Evolutionary conservation across 2,329 filamentous ascomycete genomes (phyloP).

Genomic region (Seiridium unicorne): DNA sequence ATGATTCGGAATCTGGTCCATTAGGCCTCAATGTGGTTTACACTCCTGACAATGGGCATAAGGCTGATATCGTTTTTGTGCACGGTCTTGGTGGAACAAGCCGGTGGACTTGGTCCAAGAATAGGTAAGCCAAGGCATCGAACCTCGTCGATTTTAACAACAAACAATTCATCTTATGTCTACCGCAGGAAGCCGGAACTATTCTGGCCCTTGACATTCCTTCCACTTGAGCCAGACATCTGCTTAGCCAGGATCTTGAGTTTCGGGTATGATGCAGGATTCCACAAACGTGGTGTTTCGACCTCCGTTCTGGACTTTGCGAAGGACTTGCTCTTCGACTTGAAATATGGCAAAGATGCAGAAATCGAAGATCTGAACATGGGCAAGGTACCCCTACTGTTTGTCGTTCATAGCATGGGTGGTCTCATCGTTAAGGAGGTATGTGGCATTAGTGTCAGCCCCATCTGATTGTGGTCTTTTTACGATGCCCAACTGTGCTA

Average conservation of each 20-base stretch:
- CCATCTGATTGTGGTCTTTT: neutral
- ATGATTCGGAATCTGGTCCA: too few species aligned
- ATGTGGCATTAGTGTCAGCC: neutral
- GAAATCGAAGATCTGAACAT: slow-evolving; percentile 17
- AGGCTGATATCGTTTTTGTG: slow-evolving; percentile 33
- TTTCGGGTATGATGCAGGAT: slow-evolving; percentile 32
- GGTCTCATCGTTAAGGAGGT: slow-evolving; percentile 28
- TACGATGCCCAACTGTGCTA: too few species aligned
- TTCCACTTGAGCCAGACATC: slow-evolving; percentile 27
- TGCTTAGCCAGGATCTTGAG: slow-evolving; percentile 24
- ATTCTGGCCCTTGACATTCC: slow-evolving; percentile 31
- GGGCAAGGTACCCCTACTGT: slow-evolving; percentile 25
- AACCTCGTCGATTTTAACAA: too few species aligned
- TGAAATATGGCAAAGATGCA: slow-evolving; percentile 22
- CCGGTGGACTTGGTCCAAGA: slow-evolving; percentile 27
- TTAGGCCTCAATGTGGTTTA: neutral
- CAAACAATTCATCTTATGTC: too few species aligned
- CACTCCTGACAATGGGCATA: neutral
- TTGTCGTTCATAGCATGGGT: slow-evolving; percentile 29
- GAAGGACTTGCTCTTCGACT: slow-evolving; percentile 26
- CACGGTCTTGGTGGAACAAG: slow-evolving; percentile 32
- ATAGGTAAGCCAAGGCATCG: slow-evolving; percentile 4
- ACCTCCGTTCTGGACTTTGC: slow-evolving; percentile 29
- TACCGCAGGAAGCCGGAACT: slow-evolving; percentile 13
- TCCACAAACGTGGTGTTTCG: slow-evolving; percentile 13